Evolutionary conservation across 305 asterid species (phyloP).

Genomic region (Ilex paraguariensis): DNA sequence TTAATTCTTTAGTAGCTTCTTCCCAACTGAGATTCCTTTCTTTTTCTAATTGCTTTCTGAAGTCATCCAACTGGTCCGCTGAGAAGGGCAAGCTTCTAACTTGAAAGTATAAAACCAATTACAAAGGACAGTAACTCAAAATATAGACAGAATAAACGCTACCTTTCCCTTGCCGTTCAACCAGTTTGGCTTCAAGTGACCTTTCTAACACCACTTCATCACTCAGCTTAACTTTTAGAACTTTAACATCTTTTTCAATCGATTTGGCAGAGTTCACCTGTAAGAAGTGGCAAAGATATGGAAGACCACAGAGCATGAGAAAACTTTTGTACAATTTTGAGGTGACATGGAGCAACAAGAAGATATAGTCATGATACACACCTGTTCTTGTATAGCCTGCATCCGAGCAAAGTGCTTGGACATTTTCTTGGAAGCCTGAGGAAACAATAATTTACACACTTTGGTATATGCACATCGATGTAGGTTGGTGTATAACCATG

Average conservation of each 20-base stretch:
- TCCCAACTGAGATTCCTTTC: constrained; percentile 45
- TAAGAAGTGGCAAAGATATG: constrained; percentile 7
- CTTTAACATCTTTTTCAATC: constrained; percentile 73
- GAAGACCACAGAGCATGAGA: constrained; percentile 12
- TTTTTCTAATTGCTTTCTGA: constrained; percentile 48
- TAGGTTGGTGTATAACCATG: too few relatives aligned
- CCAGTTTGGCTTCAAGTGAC: constrained; percentile 64
- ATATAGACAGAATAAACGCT: constrained; percentile 8
- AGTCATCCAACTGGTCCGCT: constrained; percentile 59
- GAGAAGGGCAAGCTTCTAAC: constrained; percentile 17
- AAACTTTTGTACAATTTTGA: too few relatives aligned
- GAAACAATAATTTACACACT: background rate
- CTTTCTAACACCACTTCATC: constrained; percentile 58
- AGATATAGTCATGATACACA: constrained; percentile 12
- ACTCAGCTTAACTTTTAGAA: constrained; percentile 56
- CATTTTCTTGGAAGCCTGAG: constrained; percentile 79
- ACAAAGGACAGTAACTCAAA: constrained; percentile 12
- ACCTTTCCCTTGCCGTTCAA: constrained; percentile 71
- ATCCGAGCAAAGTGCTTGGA: constrained; percentile 61
- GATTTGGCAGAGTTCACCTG: constrained; percentile 73
- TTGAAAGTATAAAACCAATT: constrained; percentile 11
- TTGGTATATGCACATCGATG: too few relatives aligned
- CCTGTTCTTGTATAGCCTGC: constrained; percentile 90
- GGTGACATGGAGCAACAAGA: constrained; percentile 5
- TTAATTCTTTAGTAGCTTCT: constrained; percentile 52